A percentile compares a stretch with the other conserved stretches of the same genome.
phyloP scores from a whole-genome alignment of 106 monocot genomes.

The Acorus gramineus region DNA sequence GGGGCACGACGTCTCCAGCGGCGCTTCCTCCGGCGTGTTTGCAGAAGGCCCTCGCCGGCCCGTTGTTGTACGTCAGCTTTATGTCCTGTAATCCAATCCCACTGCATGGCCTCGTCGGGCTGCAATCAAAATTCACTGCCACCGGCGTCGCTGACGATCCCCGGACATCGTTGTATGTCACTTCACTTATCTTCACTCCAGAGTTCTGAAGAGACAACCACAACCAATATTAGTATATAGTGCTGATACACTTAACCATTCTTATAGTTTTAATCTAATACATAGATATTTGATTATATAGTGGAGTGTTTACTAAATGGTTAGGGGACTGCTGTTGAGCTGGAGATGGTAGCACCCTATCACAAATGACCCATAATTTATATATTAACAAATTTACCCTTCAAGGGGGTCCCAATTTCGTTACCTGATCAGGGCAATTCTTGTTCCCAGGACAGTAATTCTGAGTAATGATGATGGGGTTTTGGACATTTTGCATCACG shows the following conservation, averaged over 20 bases:
- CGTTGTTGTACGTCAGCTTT: constrained; percentile 31
- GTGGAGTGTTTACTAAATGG: too few relatives aligned
- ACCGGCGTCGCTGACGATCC: constrained; percentile 29
- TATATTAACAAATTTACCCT: background rate
- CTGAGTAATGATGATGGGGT: constrained; percentile 66
- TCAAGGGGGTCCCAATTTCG: too few relatives aligned
- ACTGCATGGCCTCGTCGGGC: constrained; percentile 21
- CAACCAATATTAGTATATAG: too few relatives aligned
- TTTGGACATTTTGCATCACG: constrained; percentile 42
- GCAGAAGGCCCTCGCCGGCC: constrained; percentile 27
- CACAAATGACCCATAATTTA: too few relatives aligned
- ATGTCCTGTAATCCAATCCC: constrained; percentile 26
- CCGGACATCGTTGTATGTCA: constrained; percentile 18
- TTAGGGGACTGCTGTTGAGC: too few relatives aligned
- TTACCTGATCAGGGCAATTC: constrained; percentile 38
- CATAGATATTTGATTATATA: background rate
- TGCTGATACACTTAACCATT: too few relatives aligned
- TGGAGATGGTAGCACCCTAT: too few relatives aligned
- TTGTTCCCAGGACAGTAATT: constrained; percentile 45
- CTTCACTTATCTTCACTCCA: constrained; percentile 24
- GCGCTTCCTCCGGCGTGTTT: constrained; percentile 31
- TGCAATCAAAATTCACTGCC: constrained; percentile 29
- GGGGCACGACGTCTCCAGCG: constrained; percentile 28
- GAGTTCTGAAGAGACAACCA: constrained; percentile 14
- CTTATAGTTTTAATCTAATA: too few relatives aligned